These are phyloP conservation scores for Aureobasidium uvarum DNA, from an alignment of 2,329 filamentous ascomycete species.

Conservation along the genomic window DNA sequence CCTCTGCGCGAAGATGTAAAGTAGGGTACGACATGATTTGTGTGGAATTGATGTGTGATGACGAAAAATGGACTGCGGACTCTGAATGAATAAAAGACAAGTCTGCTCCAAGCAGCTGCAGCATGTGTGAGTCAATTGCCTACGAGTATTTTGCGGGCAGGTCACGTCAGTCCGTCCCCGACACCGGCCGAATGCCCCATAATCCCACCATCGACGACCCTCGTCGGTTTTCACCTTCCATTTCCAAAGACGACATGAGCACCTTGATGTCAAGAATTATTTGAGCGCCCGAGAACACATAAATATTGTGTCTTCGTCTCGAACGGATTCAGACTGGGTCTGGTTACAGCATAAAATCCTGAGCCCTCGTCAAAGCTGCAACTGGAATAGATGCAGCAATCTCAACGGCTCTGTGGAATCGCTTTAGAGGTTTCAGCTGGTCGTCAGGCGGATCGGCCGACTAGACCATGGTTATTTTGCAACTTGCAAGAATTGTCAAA, in stretches of 20 bases:
- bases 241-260: background rate
- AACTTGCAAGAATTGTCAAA: background rate
- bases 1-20: constrained; percentile 30
- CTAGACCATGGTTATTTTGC: background rate
- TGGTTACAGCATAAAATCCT: too few relatives aligned
- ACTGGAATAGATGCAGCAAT: too few relatives aligned
- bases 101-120: background rate
- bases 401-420: too few relatives aligned
- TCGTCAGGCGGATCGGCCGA: background rate
- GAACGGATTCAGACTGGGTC: too few relatives aligned
- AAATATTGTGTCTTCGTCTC: background rate
- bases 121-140: constrained; percentile 7
- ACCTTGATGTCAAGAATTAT: background rate
- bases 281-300: background rate
- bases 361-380: too few relatives aligned
- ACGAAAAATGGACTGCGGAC: background rate
- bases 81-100: background rate
- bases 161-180: constrained; percentile 7
- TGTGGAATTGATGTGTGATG: constrained; percentile 2
- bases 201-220: background rate
- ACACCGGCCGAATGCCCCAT: constrained; percentile 6
- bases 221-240: background rate
- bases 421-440: background rate
- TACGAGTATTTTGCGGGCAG: background rate
- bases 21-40: constrained; percentile 29